Evolutionary conservation across 306 rosid species (phyloP).

Genomic region (Myrica gale): DNA sequence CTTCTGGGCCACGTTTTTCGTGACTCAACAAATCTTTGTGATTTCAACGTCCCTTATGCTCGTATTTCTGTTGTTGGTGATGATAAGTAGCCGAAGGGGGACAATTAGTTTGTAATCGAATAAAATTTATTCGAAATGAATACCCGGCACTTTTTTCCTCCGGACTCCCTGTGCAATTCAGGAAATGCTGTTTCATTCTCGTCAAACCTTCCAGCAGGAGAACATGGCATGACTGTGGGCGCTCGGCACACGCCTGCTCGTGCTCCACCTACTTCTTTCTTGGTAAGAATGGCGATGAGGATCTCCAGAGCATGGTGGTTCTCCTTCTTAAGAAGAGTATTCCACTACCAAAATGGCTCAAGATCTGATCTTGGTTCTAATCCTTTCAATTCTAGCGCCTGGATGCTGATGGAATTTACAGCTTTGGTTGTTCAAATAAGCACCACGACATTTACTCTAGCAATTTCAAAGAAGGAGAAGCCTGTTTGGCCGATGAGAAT

Average conservation of each 20-base stretch:
- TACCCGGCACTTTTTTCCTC: constrained; percentile 37
- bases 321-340: constrained; percentile 78
- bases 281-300: constrained; percentile 66
- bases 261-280: constrained; percentile 39
- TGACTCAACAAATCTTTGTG: constrained; percentile 21
- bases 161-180: constrained; percentile 38
- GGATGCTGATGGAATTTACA: constrained; percentile 78
- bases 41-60: constrained; percentile 20
- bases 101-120: constrained; percentile 20
- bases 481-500: constrained; percentile 99
- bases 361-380: constrained; percentile 78
- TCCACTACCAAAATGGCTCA: constrained; percentile 91
- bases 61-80: constrained; percentile 18
- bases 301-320: constrained; percentile 96
- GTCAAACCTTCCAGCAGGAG: constrained; percentile 41
- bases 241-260: constrained; percentile 43
- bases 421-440: constrained; percentile 69
- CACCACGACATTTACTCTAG: constrained; percentile 50
- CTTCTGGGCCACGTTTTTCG: constrained; percentile 9
- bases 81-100: constrained; percentile 27
- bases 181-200: constrained; percentile 39
- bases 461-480: constrained; percentile 65
- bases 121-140: constrained; percentile 34
- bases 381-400: constrained; percentile 80
- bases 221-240: constrained; percentile 30